These are phyloP conservation scores for Colletotrichum orchidophilum DNA, from an alignment of 2,329 filamentous ascomycete genomes.

Conservation along the genomic window DNA sequence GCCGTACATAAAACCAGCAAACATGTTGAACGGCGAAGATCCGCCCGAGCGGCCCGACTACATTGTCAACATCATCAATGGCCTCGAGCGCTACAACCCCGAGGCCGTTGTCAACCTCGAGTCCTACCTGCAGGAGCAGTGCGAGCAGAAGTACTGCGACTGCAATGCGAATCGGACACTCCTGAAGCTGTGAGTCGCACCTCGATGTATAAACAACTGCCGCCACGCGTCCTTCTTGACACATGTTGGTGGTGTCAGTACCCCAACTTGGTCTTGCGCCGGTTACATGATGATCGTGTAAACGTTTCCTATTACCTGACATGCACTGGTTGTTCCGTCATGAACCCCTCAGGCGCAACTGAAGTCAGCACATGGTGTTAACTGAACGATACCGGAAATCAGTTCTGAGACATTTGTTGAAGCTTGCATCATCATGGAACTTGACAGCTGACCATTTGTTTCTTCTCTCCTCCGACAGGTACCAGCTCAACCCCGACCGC, in stretches of 20 bases:
- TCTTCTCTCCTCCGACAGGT: slow-evolving; percentile 63
- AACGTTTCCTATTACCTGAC: slow-evolving; percentile 99
- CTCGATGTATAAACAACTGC: background rate
- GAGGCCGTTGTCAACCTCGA: slow-evolving; percentile 95
- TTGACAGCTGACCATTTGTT: slow-evolving; percentile 5
- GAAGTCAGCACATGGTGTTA: slow-evolving; percentile 74
- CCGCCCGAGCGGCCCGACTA: slow-evolving; percentile 91
- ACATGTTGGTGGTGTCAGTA: background rate
- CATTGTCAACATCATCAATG: slow-evolving; percentile 93
- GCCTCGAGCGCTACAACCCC: slow-evolving; percentile 97
- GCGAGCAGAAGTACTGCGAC: slow-evolving; percentile 93
- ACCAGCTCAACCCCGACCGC: slow-evolving; percentile 99
- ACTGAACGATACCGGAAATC: slow-evolving; percentile 55
- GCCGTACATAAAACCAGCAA: slow-evolving; percentile 31
- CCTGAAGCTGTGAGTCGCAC: slow-evolving; percentile 87
- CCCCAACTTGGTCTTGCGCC: slow-evolving; percentile 31
- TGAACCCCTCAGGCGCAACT: slow-evolving; percentile 61
- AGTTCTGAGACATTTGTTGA: slow-evolving; percentile 60
- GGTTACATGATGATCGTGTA: slow-evolving; percentile 76
- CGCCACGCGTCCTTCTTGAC: background rate
- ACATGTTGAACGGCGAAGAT: slow-evolving; percentile 79
- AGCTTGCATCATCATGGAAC: background rate
- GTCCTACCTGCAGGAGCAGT: slow-evolving; percentile 93
- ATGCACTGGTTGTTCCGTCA: slow-evolving; percentile 61
- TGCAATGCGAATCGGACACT: slow-evolving; percentile 96